A percentile compares a stretch with the other conserved stretches of the same genome.
Conservation (phyloP, 2,329 filamentous ascomycete species). For the Claviceps humidiphila region DNA sequence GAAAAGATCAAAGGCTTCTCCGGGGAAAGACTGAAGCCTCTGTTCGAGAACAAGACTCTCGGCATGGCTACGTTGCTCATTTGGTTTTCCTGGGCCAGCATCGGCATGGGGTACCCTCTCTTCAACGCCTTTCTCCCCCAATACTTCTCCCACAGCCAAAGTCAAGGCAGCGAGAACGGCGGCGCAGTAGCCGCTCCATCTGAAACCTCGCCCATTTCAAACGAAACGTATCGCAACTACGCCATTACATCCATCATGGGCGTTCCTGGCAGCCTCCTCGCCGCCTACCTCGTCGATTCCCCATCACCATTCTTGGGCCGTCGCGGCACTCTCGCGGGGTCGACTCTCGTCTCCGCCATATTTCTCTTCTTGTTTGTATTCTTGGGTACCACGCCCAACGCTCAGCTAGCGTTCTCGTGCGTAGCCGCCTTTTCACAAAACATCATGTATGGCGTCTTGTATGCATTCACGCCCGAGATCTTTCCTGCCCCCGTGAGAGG, state of each 20-base stretch:
- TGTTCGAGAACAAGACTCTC: constrained; percentile 44
- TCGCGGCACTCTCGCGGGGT: constrained; percentile 56
- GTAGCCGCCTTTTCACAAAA: constrained; percentile 61
- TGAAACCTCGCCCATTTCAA: constrained; percentile 25
- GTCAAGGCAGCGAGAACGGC: constrained; percentile 24
- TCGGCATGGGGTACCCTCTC: constrained; percentile 76
- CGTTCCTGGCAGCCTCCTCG: constrained; percentile 64
- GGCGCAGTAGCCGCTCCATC: constrained; percentile 12
- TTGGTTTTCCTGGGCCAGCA: constrained; percentile 72
- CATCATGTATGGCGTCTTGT: constrained; percentile 66
- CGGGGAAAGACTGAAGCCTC: constrained; percentile 48
- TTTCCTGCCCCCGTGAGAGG: constrained; percentile 61
- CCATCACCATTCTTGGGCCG: constrained; percentile 51
- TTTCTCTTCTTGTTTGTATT: constrained; percentile 57
- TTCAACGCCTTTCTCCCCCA: constrained; percentile 89
- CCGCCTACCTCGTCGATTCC: constrained; percentile 57
- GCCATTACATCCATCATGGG: constrained; percentile 67
- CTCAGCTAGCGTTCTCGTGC: constrained; percentile 53
- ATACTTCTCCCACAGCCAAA: constrained; percentile 52
- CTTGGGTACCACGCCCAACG: constrained; percentile 39
- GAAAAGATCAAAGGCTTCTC: constrained; percentile 55
- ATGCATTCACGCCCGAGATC: constrained; percentile 65
- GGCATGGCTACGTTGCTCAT: constrained; percentile 41
- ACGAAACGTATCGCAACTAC: constrained; percentile 62
- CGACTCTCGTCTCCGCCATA: constrained; percentile 52